Base-by-base conservation (phyloP, 345 rosid species). In the Alliaria petiolata region DNA sequence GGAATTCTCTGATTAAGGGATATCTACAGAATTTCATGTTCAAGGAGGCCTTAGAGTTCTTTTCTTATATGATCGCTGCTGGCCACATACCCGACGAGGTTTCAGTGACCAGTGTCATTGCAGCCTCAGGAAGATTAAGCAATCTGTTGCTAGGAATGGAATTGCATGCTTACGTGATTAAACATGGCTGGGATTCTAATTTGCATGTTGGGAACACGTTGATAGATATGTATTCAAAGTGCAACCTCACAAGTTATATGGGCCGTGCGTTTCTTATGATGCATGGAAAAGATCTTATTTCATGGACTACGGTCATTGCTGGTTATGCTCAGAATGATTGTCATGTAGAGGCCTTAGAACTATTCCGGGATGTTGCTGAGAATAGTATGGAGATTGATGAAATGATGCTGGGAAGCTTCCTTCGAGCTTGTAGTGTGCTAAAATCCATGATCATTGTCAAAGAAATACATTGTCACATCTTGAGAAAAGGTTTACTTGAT, bases 271-370 rank as follows among this genome's bases (percentile, higher is more conserved):
- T 93, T 75, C 65, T 66, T 45, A 53, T 61, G 81, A 85, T 90
- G 79, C 81, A 75, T 8, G 45, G 64, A 45, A 85, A 84, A 76
- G 97, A 91, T 84, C 78, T 67, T 42, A 83, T 93, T 76, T 89
- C 97, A 39, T 91, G 97, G 98, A 86, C 93, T 54, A 85, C 97
- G 12, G 70, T 83, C 62, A 82, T 89, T 17, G 85, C 95, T 47
- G 95, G 91, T 61, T 85, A 82, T 78, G 86, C 90, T 66, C 90
- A 85, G 76, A 93, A 87, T 67, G 69, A 58, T 62, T 79, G 71
- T 51, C 77, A 83, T 69, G 19, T 19, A 19, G 79, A 79, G 53
- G 91, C 91, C 61, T 63, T 85, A 47, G 74, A 76, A 63, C 67
- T 81, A 75, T 81, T 85, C 65, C 76, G 85, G 72, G 67, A 83